Percentiles rank a stretch among this genome's conserved stretches.
These are phyloP conservation scores for Leccinellum albellum DNA, from an alignment of 768 basidiomycete genomes.

Conservation along the genomic window DNA sequence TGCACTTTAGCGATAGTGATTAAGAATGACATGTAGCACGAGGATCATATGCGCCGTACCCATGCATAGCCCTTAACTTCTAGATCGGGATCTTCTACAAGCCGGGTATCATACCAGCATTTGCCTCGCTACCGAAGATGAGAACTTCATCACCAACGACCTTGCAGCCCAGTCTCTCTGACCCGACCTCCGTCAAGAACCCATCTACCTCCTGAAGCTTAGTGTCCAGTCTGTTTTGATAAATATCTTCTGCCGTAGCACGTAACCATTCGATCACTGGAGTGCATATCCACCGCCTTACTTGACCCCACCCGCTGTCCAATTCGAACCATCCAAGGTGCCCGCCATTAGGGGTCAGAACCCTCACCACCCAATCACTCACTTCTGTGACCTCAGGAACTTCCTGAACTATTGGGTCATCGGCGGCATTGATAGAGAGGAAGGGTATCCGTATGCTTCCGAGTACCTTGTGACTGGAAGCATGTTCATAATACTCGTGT, in stretches of 20 bases:
- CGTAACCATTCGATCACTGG: conserved; percentile 73
- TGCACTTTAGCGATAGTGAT: conserved; percentile 88
- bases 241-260: conserved; percentile 51
- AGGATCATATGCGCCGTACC: conserved; percentile 7
- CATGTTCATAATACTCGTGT: conserved; percentile 46
- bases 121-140: conserved; percentile 50
- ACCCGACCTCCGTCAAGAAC: conserved; percentile 56
- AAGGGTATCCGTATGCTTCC: conserved; percentile 64
- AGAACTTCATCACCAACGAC: conserved; percentile 51
- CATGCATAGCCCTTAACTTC: conserved; percentile 8
- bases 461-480: conserved; percentile 60
- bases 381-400: conserved; percentile 55
- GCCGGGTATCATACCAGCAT: conserved; percentile 58
- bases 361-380: conserved; percentile 56
- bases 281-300: conserved; percentile 59
- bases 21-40: conserved; percentile 32
- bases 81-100: conserved; percentile 37
- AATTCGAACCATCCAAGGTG: conserved; percentile 84
- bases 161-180: conserved; percentile 54
- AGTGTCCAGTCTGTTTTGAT: conserved; percentile 32
- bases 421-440: conserved; percentile 68
- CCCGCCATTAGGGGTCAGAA: conserved; percentile 61
- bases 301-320: conserved; percentile 31
- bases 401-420: conserved; percentile 71
- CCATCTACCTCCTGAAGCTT: conserved; percentile 53